A percentile compares a stretch with the other conserved stretches of the same genome.
Evolutionary conservation across 2,329 filamentous ascomycete species (phyloP).

Genomic region (Helminthosporium solani): DNA sequence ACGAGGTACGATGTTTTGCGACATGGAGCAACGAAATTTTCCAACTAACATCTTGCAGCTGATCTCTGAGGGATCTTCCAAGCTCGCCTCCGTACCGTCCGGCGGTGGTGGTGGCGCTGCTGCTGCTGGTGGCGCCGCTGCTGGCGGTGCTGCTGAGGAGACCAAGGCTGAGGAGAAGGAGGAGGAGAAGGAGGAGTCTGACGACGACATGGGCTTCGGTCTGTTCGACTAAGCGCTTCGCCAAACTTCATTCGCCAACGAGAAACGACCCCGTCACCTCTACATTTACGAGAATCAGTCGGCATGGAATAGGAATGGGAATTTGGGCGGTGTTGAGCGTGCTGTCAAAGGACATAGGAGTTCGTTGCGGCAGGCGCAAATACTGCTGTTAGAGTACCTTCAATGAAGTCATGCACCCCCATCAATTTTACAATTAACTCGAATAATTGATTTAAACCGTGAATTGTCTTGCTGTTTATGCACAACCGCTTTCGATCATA

Average conservation of each 20-base stretch:
- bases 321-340: constrained; percentile 41
- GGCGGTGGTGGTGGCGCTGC: constrained; percentile 71
- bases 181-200: constrained; percentile 75
- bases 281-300: constrained; percentile 35
- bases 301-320: constrained; percentile 30
- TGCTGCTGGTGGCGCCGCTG: constrained; percentile 64
- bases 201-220: constrained; percentile 75
- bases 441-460: neutral
- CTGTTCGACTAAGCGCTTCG: constrained; percentile 61
- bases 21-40: constrained; percentile 38
- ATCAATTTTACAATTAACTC: neutral
- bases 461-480: neutral
- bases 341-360: constrained; percentile 29
- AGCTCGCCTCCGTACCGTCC: constrained; percentile 97
- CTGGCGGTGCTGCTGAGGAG: constrained; percentile 58
- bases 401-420: constrained; percentile 42
- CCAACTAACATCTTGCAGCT: constrained; percentile 60
- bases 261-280: constrained; percentile 32
- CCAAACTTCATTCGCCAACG: constrained; percentile 22
- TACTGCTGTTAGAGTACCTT: constrained; percentile 30
- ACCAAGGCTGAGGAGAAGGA: constrained; percentile 63
- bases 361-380: constrained; percentile 18
- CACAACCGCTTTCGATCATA: no score
- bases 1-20: constrained; percentile 68
- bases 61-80: constrained; percentile 83